Percentiles rank a stretch among this genome's conserved stretches.
Evolutionary conservation across 2,329 filamentous ascomycete species (phyloP).

Genomic region (Diplodia scrobiculata): DNA sequence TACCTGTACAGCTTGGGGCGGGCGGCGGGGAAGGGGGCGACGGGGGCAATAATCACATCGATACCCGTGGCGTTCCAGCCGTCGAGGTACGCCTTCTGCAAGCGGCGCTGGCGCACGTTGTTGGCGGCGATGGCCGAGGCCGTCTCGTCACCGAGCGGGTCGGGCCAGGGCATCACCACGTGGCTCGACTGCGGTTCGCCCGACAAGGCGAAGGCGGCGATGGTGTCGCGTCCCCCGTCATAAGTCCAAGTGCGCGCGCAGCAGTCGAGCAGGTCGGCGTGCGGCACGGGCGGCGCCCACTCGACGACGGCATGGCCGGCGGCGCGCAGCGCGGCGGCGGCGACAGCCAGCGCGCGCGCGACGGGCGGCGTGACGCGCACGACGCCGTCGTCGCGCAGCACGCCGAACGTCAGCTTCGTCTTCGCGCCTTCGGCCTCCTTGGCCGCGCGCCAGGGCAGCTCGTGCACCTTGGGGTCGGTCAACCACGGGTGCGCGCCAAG

Average conservation of each 20-base stretch:
- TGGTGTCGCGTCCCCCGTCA: constrained; percentile 9
- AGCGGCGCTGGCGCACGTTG: constrained; percentile 32
- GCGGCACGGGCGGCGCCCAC: constrained; percentile 28
- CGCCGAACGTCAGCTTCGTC: constrained; percentile 42
- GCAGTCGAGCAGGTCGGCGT: constrained; percentile 13
- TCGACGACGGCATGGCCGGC: constrained; percentile 38
- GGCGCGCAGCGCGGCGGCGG: constrained; percentile 35
- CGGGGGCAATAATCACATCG: constrained; percentile 44
- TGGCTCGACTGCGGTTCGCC: constrained; percentile 40
- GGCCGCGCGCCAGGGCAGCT: constrained; percentile 63
- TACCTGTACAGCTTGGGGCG: constrained; percentile 53
- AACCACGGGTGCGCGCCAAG: constrained; percentile 65
- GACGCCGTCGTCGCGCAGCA: constrained; percentile 20
- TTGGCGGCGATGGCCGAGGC: constrained; percentile 41
- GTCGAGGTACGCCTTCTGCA: constrained; percentile 43
- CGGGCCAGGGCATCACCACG: constrained; percentile 30
- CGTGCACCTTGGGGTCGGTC: constrained; percentile 64
- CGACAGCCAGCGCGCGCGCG: constrained; percentile 39
- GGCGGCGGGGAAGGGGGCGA: constrained; percentile 45
- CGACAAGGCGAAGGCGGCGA: constrained; percentile 33
- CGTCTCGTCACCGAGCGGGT: neutral
- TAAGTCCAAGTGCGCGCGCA: constrained; percentile 8
- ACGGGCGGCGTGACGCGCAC: constrained; percentile 21
- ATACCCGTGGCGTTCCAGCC: constrained; percentile 47
- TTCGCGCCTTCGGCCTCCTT: constrained; percentile 55